phyloP scores from a whole-genome alignment of 164 flowering plant species.

The Sedum album region DNA sequence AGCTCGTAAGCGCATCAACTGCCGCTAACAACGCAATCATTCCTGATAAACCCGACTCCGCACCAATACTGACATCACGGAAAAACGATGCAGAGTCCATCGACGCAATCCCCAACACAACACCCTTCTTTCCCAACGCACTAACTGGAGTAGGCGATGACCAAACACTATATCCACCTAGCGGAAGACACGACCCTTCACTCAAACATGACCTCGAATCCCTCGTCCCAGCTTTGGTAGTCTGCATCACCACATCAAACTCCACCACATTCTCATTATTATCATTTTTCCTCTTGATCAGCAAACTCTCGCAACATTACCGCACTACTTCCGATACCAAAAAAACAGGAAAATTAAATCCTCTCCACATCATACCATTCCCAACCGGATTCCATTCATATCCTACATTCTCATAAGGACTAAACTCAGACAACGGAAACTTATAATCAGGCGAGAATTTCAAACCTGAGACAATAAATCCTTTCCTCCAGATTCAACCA shows the following conservation, averaged over 20 bases:
- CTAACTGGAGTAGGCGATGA: constrained; percentile 82
- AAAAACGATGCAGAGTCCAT: constrained; percentile 94
- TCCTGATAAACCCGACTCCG: constrained; percentile 91
- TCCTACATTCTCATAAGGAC: constrained; percentile 49
- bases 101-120: constrained; percentile 55
- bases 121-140: constrained; percentile 40
- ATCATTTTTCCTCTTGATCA: constrained; percentile 20
- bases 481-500: constrained; percentile 48
- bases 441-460: constrained; percentile 75
- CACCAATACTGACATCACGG: constrained; percentile 89
- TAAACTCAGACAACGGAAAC: constrained; percentile 79
- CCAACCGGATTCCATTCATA: constrained; percentile 90
- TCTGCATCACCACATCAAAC: constrained; percentile 95
- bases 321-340: constrained; percentile 56
- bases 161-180: constrained; percentile 99
- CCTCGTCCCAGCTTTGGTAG: constrained; percentile 77
- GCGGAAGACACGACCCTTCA: constrained; percentile 78
- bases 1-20: constrained; percentile 80
- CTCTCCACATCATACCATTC: constrained; percentile 72
- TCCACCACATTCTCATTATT: constrained; percentile 56
- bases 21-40: constrained; percentile 88
- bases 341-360: constrained; percentile 78
- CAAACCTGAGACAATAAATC: constrained; percentile 36
- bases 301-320: constrained; percentile 45
- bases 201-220: constrained; percentile 83